These are phyloP conservation scores for Nyctanthes arbortristis DNA, from an alignment of 257 asterid genomes.

Conservation along the genomic window DNA sequence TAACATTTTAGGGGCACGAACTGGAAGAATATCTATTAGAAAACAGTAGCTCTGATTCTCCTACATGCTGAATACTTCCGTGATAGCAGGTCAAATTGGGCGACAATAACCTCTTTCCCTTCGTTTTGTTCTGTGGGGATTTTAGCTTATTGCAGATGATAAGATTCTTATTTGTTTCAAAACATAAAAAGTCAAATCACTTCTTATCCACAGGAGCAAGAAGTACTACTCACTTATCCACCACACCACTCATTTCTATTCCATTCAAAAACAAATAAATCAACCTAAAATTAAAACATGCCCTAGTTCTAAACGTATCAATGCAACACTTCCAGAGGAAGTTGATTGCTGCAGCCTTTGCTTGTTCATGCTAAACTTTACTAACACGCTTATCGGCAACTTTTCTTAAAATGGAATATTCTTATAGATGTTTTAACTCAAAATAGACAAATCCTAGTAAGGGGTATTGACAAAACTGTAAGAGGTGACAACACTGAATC, in stretches of 20 bases:
- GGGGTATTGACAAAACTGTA: too few relatives aligned
- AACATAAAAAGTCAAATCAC: too few relatives aligned
- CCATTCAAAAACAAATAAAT: too few relatives aligned
- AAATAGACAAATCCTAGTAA: too few relatives aligned
- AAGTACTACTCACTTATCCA: too few relatives aligned
- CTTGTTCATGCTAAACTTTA: neutral
- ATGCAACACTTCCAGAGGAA: neutral
- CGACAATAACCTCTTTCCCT: neutral
- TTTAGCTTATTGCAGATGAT: neutral
- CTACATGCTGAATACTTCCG: neutral
- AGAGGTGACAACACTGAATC: too few relatives aligned
- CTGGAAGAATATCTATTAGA: neutral
- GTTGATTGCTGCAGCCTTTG: neutral
- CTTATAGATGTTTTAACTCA: too few relatives aligned
- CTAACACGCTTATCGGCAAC: neutral
- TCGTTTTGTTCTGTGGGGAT: neutral
- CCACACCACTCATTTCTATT: too few relatives aligned
- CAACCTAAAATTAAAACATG: too few relatives aligned
- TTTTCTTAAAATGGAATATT: too few relatives aligned
- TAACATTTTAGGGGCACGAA: neutral
- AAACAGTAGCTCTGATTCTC: neutral
- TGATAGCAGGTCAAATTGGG: neutral
- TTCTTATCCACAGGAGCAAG: too few relatives aligned
- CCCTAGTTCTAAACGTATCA: neutral
- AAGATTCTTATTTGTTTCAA: too few relatives aligned